Base-by-base conservation (phyloP, 352 stramenopile species). In the Globisporangium ultimum region DNA sequence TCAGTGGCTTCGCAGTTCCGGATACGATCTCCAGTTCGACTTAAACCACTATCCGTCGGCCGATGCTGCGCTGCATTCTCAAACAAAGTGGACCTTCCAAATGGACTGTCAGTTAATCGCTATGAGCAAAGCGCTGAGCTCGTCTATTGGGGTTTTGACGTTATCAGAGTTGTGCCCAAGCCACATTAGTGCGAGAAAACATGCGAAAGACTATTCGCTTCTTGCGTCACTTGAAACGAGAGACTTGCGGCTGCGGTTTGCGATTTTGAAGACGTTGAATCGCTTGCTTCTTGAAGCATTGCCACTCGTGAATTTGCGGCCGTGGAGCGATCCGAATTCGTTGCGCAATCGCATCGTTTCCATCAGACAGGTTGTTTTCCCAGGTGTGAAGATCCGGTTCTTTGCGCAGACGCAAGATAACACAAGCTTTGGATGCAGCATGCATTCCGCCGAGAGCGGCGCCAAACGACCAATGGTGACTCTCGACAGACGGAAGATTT, bases 81-180 rank as follows among this genome's bases (percentile, higher is more conserved):
- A 90, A 62, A 54, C 48, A 13, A 86, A 87, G 61, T 92, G 83
- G 83, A 88, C 78, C 15, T 67, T 85, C 52, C 66, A 72, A 20
- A 92, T 92, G 83, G 83, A 92, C 63, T 77, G 74, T 22, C 80
- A 91, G 55, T 60, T 93, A 32, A 79, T 93, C 47, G 58, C 66
- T 14, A 57, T 84, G 24, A 72, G 65, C 32, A 70, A 68, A 20
- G 56, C 72, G 20, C 41, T 84, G 17, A 83, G 80, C 38, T 64
- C 71, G 15, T 71, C 56, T 10, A 67, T 89, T 36, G 84, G 84
- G 38, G 63, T 93, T 14, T 65, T 91, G 0, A 80, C 71, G 14
- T 60, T 91, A 10, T 70, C 68, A 21, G 80, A 93, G 42, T 51
- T 93, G 20, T 89, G 80, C 48, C 71, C 76, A 28, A 90, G 77